Evolutionary conservation across 2,329 filamentous ascomycete species (phyloP), one percentile per base, ranked within the genome.

Genomic region (Ophiocordyceps camponoti-rufipedis): DNA sequence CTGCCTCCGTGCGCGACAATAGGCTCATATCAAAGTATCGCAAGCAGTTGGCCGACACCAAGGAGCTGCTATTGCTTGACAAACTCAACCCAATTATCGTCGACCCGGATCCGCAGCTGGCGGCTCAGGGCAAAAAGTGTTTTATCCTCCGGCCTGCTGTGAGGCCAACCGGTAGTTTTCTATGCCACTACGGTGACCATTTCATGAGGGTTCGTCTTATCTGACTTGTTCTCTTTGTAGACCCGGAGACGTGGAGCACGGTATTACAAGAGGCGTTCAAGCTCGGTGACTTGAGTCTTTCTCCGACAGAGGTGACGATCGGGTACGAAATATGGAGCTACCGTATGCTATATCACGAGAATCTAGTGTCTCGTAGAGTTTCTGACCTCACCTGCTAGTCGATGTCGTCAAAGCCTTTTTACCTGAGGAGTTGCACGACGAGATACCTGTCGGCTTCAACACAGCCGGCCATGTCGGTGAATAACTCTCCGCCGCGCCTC

Each of bases 321-420:
- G 77, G 81, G 53, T 98, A 98, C 63, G 74, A 82, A 54, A 80
- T 88, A 62, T 96, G 87, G 85, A 81, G 70, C 44, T 89, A 93
- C 59, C 69, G 82, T 84, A 71, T 53, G 72, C 59, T 28, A 46
- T 7, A 8, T 13, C 3, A 11, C 4, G 5, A 35, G 16, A 3
- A 3, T 23, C 5, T 5, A 23, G 23, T 23, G 23, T 23, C 23
- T 23, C 23, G 23, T 5, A 3, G 23, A 23, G 23, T 23, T 13
- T n/a, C 10, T 11, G 39, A 7, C 9, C 33, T 14, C 33, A 28
- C 12, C n/a, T 11, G 28, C 29, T 23, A 84, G 81, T 82, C 49
- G 88, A 96, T 53, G 82, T 98, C 38, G 84, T 95, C 57, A 70
- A 70, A 43, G 77, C 85, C 4, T 76, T 95, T 46, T 70, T 98